phyloP scores from a whole-genome alignment of 495 filamentous ascomycete genomes.

The Glonium stellatum region DNA sequence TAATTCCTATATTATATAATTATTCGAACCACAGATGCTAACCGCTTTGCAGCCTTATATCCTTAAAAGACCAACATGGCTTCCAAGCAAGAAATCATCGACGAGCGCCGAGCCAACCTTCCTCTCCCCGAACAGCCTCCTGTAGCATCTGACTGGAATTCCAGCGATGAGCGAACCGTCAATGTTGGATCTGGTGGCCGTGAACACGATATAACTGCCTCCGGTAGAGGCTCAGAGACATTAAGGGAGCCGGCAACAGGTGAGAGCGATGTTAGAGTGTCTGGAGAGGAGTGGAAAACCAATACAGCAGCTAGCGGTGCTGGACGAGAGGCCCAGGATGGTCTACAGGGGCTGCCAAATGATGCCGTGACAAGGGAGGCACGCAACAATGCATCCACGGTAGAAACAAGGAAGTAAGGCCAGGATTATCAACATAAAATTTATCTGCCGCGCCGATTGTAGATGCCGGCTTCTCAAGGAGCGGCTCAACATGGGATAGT shows the following conservation, averaged over 20 bases:
- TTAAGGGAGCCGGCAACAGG: constrained; percentile 59
- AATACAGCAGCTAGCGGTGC: constrained; percentile 33
- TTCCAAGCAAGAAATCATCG: constrained; percentile 56
- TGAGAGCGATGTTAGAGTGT: constrained; percentile 49
- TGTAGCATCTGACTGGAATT: constrained; percentile 66
- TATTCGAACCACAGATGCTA: constrained; percentile 1
- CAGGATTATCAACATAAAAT: constrained; percentile 35
- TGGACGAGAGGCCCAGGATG: constrained; percentile 30
- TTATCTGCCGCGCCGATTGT: constrained; percentile 18
- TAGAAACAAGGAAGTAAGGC: constrained; percentile 33
- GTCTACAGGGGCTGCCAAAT: constrained; percentile 33
- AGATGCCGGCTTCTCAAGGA: neutral
- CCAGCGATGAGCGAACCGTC: constrained; percentile 57
- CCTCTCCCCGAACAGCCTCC: constrained; percentile 75
- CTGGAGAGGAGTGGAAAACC: constrained; percentile 27
- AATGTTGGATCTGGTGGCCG: constrained; percentile 59
- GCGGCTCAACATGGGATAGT: too few species aligned
- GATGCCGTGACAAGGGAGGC: constrained; percentile 35
- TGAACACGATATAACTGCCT: constrained; percentile 45
- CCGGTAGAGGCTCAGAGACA: constrained; percentile 45
- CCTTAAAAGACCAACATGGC: constrained; percentile 5
- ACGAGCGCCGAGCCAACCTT: constrained; percentile 59
- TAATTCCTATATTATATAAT: neutral
- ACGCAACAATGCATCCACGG: constrained; percentile 30
- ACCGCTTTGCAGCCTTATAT: neutral